Evolutionary conservation across 1,284 basidiomycete species (phyloP).

Genomic region (Ceratobasidium sp.): DNA sequence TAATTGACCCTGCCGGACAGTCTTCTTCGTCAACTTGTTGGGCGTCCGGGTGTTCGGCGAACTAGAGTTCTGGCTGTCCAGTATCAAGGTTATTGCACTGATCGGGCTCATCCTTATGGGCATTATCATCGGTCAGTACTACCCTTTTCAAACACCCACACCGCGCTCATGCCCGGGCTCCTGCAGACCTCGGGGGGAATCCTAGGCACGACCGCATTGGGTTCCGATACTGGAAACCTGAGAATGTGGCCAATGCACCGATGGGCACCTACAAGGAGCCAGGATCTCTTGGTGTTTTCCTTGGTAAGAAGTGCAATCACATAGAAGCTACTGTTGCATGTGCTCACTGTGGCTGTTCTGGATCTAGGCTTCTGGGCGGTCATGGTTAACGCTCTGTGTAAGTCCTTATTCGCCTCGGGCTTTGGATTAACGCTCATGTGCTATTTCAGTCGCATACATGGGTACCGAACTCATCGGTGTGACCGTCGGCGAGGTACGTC

Average conservation of each 20-base stretch:
- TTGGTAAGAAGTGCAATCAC: slow-evolving; percentile 53
- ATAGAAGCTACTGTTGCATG: slow-evolving; percentile 15
- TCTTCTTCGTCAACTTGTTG: slow-evolving; percentile 66
- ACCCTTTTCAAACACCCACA: not conserved
- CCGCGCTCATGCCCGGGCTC: slow-evolving; percentile 55
- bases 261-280: slow-evolving; percentile 55
- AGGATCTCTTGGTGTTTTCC: slow-evolving; percentile 55
- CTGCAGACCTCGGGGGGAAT: slow-evolving; percentile 74
- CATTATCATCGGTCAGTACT: slow-evolving; percentile 53
- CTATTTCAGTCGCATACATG: slow-evolving; percentile 61
- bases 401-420: slow-evolving; percentile 10
- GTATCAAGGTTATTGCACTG: slow-evolving; percentile 66
- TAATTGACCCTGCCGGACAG: slow-evolving; percentile 49
- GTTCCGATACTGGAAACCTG: slow-evolving; percentile 58
- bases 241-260: slow-evolving; percentile 53
- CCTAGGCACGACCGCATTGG: slow-evolving; percentile 71
- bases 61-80: slow-evolving; percentile 59
- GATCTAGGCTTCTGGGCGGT: slow-evolving; percentile 71
- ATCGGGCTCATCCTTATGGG: slow-evolving; percentile 69
- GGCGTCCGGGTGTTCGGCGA: slow-evolving; percentile 69
- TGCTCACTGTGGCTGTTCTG: slow-evolving; percentile 19
- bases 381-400: slow-evolving; percentile 48
- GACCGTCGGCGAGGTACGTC: slow-evolving; percentile 53
- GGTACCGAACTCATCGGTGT: slow-evolving; percentile 67
- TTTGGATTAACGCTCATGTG: slow-evolving; percentile 53